Evolutionary conservation across 1,284 basidiomycete species (phyloP), one percentile per base, ranked within the genome.

Genomic region (Pyrrhoderma noxium): DNA sequence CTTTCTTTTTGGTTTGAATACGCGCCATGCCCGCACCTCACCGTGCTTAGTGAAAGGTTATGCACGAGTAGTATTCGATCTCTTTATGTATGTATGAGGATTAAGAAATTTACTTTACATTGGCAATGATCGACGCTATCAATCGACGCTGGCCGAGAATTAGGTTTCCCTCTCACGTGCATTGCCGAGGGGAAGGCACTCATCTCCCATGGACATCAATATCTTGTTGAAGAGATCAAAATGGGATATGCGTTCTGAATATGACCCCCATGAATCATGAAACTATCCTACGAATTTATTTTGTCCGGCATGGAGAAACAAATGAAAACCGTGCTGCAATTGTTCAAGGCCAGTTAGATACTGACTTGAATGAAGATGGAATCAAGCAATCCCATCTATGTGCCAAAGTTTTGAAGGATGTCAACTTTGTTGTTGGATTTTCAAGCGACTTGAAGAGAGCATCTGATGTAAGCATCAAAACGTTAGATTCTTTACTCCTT

Each of bases 271-370:
- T 31, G 27, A 31, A 31, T 5, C 27, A 31, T 31, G 27, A 31
- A 5, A 31, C 61, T 16, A 48, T 64, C 43, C 65, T 70, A 34
- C 69, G 69, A 40, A 60, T 89, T 37, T 85, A 81, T 62, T 67
- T 89, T 54, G 74, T 88, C 41, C 77, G 85, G 42, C 86, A 89
- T 59, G 86, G 85, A 31, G 85, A 89, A 67, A 89, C 85, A 25
- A 72, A 79, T 45, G 78, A 75, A 61, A 89, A 88, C 62, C 66
- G 70, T 49, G 63, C 67, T 8, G 69, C 70, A 22, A 77, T 84
- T 53, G 75, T 86, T 45, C 85, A 89, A 68, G 85, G 86, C 40
- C 85, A 88, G 3, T 59, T 77, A 53, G 82, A 89, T 64, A 80
- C 80, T 11, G 57, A 63, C 27, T 67, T 89, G 58, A 86, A 89